Conservation (phyloP, 352 stramenopile species). For the Globisporangium iwayamae region DNA sequence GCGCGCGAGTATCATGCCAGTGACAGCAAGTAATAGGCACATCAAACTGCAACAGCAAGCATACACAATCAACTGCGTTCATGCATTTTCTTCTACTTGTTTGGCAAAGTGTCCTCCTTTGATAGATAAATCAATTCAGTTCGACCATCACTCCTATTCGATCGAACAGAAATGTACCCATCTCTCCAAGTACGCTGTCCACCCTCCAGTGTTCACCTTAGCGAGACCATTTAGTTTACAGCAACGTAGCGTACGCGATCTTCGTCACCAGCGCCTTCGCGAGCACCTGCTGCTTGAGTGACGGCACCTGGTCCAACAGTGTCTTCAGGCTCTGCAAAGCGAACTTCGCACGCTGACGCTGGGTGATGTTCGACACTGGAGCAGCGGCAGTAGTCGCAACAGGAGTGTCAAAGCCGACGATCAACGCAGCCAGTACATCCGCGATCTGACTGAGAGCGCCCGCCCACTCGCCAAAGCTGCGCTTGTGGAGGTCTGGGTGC, state of each 20-base stretch:
- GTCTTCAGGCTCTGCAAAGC: slow-evolving; percentile 19
- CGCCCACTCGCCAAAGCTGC: slow-evolving; percentile 46
- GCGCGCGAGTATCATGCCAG: slow-evolving; percentile 29
- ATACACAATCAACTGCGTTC: not conserved
- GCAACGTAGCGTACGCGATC: slow-evolving; percentile 20
- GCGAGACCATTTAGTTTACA: slow-evolving; percentile 20
- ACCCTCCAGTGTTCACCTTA: slow-evolving; percentile 1
- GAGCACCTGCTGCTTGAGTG: slow-evolving; percentile 45
- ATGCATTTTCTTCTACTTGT: not conserved
- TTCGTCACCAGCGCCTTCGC: slow-evolving; percentile 6
- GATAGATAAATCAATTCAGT: not conserved
- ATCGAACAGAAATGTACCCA: not conserved
- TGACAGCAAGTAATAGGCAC: slow-evolving; percentile 15
- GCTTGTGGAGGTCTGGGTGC: slow-evolving; percentile 51
- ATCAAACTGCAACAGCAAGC: not conserved
- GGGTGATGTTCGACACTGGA: slow-evolving; percentile 8
- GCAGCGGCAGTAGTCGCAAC: not conserved
- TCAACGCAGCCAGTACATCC: slow-evolving; percentile 23
- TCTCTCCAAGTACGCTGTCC: not conserved
- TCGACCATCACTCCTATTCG: not conserved
- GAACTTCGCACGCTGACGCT: slow-evolving; percentile 6
- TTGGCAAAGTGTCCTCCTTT: not conserved
- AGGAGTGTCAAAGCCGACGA: not conserved
- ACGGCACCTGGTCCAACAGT: slow-evolving; percentile 36
- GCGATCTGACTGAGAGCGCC: slow-evolving; percentile 30